These are phyloP conservation scores for Taphrina betulina DNA, from an alignment of 1,139 yeast species.

Conservation along the genomic window DNA sequence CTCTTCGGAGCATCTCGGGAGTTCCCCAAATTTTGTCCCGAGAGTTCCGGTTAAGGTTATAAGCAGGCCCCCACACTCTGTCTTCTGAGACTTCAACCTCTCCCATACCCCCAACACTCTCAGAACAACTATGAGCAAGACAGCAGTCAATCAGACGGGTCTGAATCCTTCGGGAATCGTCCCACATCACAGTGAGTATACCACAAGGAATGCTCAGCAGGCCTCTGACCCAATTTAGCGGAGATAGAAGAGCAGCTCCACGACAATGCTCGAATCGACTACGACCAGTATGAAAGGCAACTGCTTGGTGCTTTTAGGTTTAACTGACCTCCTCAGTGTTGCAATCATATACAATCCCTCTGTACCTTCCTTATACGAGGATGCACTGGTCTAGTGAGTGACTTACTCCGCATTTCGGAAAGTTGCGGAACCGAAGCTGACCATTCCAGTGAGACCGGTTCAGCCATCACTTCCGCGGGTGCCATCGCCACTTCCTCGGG, in stretches of 20 bases:
- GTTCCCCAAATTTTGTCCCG: too few species aligned
- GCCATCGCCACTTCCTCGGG: slow-evolving; percentile 97
- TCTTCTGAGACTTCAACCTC: neutral
- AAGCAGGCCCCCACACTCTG: too few species aligned
- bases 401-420: neutral
- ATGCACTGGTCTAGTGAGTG: slow-evolving; percentile 62
- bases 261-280: slow-evolving; percentile 30
- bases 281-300: slow-evolving; percentile 21
- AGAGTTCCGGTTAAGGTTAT: too few species aligned
- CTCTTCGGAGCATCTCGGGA: too few species aligned
- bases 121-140: slow-evolving; percentile 15
- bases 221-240: slow-evolving; percentile 7
- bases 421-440: too few species aligned
- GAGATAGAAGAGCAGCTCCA: slow-evolving; percentile 31
- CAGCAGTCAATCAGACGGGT: slow-evolving; percentile 32
- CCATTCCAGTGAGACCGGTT: slow-evolving; percentile 62
- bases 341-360: slow-evolving; percentile 82
- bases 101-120: too few species aligned
- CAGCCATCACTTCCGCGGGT: slow-evolving; percentile 90
- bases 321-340: slow-evolving; percentile 39
- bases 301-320: neutral
- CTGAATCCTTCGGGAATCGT: slow-evolving; percentile 28
- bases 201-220: neutral
- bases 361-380: slow-evolving; percentile 90
- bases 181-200: slow-evolving; percentile 26